Evolutionary conservation across 2,329 filamentous ascomycete species (phyloP), one percentile per base, ranked within the genome.

Genomic region (Orbilia javanica): DNA sequence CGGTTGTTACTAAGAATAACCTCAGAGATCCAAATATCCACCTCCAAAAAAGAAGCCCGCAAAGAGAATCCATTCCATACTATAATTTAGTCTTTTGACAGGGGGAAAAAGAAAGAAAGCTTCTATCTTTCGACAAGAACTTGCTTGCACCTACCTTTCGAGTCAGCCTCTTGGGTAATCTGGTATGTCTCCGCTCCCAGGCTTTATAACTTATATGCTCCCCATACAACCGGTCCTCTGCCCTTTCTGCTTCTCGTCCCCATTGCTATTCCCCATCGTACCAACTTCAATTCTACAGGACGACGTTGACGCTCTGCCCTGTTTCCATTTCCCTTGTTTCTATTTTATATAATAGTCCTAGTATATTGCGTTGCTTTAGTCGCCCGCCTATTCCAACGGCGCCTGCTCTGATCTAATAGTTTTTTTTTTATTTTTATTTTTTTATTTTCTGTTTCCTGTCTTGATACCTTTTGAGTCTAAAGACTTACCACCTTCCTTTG

Each of bases 301-400:
- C 74, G 74, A 78, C 74, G 74, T 78, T 78, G 74, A 78, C 74
- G 74, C 74, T 78, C 74, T 72, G 63, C 67, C 74, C 74, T 78
- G 74, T 78, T 69, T 69, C 64, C 55, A 50, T 69, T 76, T 53
- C 52, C 63, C 62, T 70, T 78, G 57, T 65, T 63, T 68, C 60
- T 50, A 63, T 66, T 78, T 72, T 72, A 77, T 70, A 70, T 70
- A 70, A 77, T 71, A 65, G 60, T 66, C 72, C 66, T 65, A 64
- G 60, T 57, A 64, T 60, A 71, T 77, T 22, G 68, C 63, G 74
- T 72, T 78, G 74, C 74, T 72, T 70, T 72, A 71, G 67, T 72
- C 73, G 73, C 66, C 62, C 67, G 62, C 62, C 67, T 70, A 76
- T 55, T 60, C 63, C 36, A 34, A 55, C 69, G 69, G 69, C 69